Conservation (phyloP, 345 rosid genomes). For the Dipteronia dyeriana region DNA sequence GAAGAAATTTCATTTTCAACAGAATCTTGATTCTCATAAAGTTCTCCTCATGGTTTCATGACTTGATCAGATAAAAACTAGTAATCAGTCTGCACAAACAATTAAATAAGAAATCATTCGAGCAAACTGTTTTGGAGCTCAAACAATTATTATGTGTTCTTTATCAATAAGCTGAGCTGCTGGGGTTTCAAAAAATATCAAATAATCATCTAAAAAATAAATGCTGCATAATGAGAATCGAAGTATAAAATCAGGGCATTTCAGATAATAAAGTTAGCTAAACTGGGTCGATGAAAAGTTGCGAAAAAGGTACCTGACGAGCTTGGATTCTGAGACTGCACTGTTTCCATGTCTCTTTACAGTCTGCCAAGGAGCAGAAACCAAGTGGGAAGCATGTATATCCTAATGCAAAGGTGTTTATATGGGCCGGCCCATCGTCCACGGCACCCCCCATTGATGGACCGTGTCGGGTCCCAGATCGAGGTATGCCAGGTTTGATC, state of each 20-base stretch:
- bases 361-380: conserved; percentile 10
- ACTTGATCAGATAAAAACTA: conserved; percentile 6
- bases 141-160: not conserved
- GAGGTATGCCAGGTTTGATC: too few relatives aligned
- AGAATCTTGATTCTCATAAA: conserved; percentile 1
- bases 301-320: conserved; percentile 27
- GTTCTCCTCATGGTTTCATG: conserved; percentile 1
- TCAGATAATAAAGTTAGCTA: conserved; percentile 15
- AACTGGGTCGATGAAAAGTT: conserved; percentile 28
- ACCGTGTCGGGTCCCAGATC: too few relatives aligned
- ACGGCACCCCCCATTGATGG: too few relatives aligned
- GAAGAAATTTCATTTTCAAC: not conserved
- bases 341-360: conserved; percentile 3
- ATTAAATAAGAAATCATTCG: not conserved
- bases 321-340: conserved; percentile 6
- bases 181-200: not conserved
- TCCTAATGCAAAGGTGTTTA: not conserved
- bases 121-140: not conserved
- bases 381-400: not conserved
- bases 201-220: not conserved
- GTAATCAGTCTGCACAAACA: conserved; percentile 23
- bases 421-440: too few relatives aligned
- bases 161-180: conserved; percentile 4
- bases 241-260: conserved; percentile 26
- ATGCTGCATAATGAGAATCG: not conserved